Evolutionary conservation across 768 basidiomycete genomes (phyloP), one percentile per base, ranked within the genome.

Genomic region (Phylloporus scabripes): DNA sequence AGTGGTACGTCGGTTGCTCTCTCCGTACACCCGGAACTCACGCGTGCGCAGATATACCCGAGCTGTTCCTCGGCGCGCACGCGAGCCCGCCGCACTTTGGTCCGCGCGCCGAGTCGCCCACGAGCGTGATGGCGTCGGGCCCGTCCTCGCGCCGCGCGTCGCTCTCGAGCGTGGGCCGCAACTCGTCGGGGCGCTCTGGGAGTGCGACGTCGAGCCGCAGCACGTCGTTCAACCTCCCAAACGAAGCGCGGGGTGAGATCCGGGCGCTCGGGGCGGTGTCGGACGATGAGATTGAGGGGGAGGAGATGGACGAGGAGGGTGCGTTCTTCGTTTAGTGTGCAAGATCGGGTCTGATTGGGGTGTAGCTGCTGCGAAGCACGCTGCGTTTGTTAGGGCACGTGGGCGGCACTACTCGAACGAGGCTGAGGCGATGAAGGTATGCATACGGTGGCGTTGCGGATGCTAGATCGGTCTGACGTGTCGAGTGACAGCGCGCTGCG

Each of bases 301-400:
- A 92, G 53, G 88, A 89, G 63, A 87, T 92, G 87, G 87, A 92
- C 57, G 87, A 87, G 70, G 92, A 93, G 70, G 78, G 91, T 90
- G 51, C 73, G 24, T 26, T 26, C 37, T 33, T 36, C 3, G 10
- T 6, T 4, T 14, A 1, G 42, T 9, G 20, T 18, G 7, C 20
- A 4, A 37, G 33, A n/a, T 42, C 23, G n/a, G 26, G 40, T 38
- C 45, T 51, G 45, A 54, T 42, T 10, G 15, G 36, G 32, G 43
- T 43, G 36, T 54, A 92, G 90, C 89, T 51, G 83, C 82, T 41
- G 83, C 78, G 32, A 91, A 89, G 69, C 90, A 88, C 58, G 87
- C 83, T 12, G 90, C 74, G 20, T 92, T 92, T 59, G 74, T 91
- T 28, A 79, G 80, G 55, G 89, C 88, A 20, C 78, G 90, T 20